These are phyloP conservation scores for Venturiaceae sp. DNA, from an alignment of 2,329 filamentous ascomycete species.

Conservation along the genomic window DNA sequence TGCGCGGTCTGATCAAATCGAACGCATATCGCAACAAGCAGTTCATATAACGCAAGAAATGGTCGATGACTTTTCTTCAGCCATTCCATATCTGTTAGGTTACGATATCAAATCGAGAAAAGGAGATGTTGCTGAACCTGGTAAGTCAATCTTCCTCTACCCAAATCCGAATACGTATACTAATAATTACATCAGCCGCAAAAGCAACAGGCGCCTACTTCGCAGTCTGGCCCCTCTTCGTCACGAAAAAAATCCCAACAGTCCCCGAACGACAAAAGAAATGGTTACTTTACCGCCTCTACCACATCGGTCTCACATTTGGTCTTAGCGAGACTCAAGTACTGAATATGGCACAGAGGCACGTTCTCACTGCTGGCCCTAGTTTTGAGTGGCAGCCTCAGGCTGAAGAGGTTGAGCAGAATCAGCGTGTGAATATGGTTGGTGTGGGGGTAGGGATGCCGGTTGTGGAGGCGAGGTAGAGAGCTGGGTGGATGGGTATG, in stretches of 20 bases:
- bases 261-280: slow-evolving; percentile 24
- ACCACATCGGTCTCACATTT: slow-evolving; percentile 24
- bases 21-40: slow-evolving; percentile 2
- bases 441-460: neutral
- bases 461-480: neutral
- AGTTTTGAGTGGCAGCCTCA: neutral
- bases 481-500: neutral
- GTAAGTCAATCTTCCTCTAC: slow-evolving; percentile 11
- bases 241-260: slow-evolving; percentile 25
- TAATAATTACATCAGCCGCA: slow-evolving; percentile 17
- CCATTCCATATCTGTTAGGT: slow-evolving; percentile 27
- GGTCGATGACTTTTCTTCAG: slow-evolving; percentile 28
- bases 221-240: slow-evolving; percentile 30
- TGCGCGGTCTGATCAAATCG: neutral
- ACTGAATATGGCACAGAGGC: slow-evolving; percentile 20
- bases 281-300: slow-evolving; percentile 26
- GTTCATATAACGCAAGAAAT: slow-evolving; percentile 18
- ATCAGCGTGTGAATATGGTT: neutral
- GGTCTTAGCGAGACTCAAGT: slow-evolving; percentile 25
- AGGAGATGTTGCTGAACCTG: slow-evolving; percentile 17
- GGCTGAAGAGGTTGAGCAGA: neutral
- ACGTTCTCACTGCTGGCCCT: slow-evolving; percentile 7
- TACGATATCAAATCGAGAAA: slow-evolving; percentile 23
- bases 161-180: neutral
- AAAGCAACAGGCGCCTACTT: slow-evolving; percentile 29